Evolutionary conservation across 2,329 filamentous ascomycete genomes (phyloP).

Genomic region (Ramichloridium luteum): DNA sequence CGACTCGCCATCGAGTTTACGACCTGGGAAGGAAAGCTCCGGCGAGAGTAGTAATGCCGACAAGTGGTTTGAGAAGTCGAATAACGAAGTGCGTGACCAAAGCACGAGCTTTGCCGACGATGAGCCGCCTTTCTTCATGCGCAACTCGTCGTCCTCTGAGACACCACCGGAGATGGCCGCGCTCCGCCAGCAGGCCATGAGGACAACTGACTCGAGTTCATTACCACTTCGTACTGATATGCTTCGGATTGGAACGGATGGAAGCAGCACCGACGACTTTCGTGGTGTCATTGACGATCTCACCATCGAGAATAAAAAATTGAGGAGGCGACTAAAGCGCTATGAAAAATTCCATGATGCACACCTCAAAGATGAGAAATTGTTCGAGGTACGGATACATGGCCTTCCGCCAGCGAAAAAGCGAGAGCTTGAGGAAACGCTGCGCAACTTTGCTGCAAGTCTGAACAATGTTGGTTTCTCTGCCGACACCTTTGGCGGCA

Average conservation of each 20-base stretch:
- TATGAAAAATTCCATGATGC: slow-evolving; percentile 57
- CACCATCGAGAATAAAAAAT: slow-evolving; percentile 68
- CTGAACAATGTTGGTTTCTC: slow-evolving; percentile 40
- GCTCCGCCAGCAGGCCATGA: background rate
- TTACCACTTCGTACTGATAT: slow-evolving; percentile 24
- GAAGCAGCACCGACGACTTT: slow-evolving; percentile 60
- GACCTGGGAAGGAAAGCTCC: slow-evolving; percentile 32
- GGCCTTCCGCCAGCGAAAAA: slow-evolving; percentile 60
- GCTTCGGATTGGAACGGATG: slow-evolving; percentile 31
- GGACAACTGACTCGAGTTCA: slow-evolving; percentile 9
- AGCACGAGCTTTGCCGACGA: slow-evolving; percentile 31
- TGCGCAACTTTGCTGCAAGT: slow-evolving; percentile 57
- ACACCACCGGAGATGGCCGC: slow-evolving; percentile 28
- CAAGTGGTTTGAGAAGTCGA: slow-evolving; percentile 40
- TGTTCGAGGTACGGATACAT: slow-evolving; percentile 75
- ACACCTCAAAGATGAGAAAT: slow-evolving; percentile 58
- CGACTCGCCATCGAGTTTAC: slow-evolving; percentile 29
- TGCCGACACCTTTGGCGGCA: no score
- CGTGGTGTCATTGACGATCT: slow-evolving; percentile 78
- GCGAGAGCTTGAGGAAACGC: slow-evolving; percentile 59
- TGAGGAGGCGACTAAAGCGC: slow-evolving; percentile 60
- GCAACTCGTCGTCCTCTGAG: slow-evolving; percentile 28
- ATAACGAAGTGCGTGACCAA: slow-evolving; percentile 33
- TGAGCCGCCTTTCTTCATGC: slow-evolving; percentile 31
- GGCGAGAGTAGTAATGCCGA: slow-evolving; percentile 41